Percentiles rank a stretch among this genome's conserved stretches.
phyloP scores from a whole-genome alignment of 106 monocot species.

The Dendrobium catenatum region DNA sequence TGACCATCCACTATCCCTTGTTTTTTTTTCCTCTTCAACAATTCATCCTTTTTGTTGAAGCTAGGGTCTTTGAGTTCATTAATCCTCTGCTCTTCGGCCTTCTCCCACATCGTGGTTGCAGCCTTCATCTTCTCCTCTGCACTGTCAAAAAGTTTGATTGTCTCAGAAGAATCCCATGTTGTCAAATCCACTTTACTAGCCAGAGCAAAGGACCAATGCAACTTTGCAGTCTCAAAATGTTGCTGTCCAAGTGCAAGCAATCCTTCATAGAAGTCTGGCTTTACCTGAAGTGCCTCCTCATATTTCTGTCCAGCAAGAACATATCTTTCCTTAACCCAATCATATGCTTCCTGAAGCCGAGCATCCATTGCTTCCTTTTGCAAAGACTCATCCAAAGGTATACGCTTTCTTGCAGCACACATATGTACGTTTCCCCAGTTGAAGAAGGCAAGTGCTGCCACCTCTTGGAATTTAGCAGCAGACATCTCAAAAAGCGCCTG shows the following conservation, averaged over 20 bases:
- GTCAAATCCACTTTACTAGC: constrained; percentile 72
- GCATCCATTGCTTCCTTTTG: constrained; percentile 49
- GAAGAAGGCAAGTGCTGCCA: constrained; percentile 93
- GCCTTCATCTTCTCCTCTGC: constrained; percentile 87
- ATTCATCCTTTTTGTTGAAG: constrained; percentile 52
- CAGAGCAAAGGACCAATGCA: constrained; percentile 94
- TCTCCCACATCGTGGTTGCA: constrained; percentile 97
- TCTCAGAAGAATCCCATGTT: constrained; percentile 69
- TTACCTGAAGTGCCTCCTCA: constrained; percentile 73
- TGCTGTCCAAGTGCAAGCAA: constrained; percentile 95
- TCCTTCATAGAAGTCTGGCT: constrained; percentile 93
- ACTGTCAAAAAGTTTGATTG: constrained; percentile 65
- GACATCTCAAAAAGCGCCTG: constrained; percentile 86
- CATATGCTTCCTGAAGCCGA: constrained; percentile 72
- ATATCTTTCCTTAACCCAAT: constrained; percentile 88
- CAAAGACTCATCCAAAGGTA: constrained; percentile 70
- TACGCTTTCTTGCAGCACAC: constrained; percentile 91
- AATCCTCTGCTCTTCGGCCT: constrained; percentile 79
- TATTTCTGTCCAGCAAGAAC: constrained; percentile 80
- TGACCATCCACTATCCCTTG: constrained; percentile 27
- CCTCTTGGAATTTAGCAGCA: constrained; percentile 92
- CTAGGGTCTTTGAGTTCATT: constrained; percentile 55
- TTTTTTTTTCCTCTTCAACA: constrained; percentile 57
- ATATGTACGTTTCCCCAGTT: constrained; percentile 99
- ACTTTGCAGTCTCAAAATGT: constrained; percentile 91